phyloP scores from a whole-genome alignment of 345 rosid genomes.

The Geranium brycei region DNA sequence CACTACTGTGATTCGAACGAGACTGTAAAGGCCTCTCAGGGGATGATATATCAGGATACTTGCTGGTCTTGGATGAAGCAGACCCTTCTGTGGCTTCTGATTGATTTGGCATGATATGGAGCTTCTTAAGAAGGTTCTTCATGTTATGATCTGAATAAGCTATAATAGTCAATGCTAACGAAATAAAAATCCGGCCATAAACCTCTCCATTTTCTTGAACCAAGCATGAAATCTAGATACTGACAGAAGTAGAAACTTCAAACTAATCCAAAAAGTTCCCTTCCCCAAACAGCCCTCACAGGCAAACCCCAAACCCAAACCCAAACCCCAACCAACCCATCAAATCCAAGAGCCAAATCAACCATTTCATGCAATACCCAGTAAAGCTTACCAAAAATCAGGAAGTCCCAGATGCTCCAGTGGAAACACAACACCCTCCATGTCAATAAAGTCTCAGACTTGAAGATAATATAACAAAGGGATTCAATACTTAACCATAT shows the following conservation, averaged over 20 bases:
- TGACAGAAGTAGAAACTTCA: constrained; percentile 4
- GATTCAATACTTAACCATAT: too few species aligned
- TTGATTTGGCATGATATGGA: constrained; percentile 52
- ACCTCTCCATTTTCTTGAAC: constrained; percentile 60
- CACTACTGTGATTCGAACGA: constrained; percentile 33
- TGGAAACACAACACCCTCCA: too few species aligned
- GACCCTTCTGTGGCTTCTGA: constrained; percentile 53
- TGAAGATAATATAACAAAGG: too few species aligned
- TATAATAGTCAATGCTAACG: constrained; percentile 30
- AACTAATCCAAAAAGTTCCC: constrained; percentile 12
- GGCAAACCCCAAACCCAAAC: constrained; percentile 11
- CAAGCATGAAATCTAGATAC: constrained; percentile 31
- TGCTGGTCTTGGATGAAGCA: constrained; percentile 40
- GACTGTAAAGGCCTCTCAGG: constrained; percentile 27
- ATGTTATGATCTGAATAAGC: constrained; percentile 25
- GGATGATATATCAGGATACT: constrained; percentile 36
- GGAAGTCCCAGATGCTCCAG: constrained; percentile 13
- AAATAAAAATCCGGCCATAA: constrained; percentile 35
- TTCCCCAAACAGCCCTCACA: constrained; percentile 5
- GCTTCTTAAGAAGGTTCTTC: constrained; percentile 86
- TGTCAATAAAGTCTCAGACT: too few species aligned
- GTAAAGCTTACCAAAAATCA: constrained; percentile 21
- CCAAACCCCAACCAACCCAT: too few species aligned
- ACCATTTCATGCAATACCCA: constrained; percentile 12
- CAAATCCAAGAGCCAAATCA: constrained; percentile 18